A percentile compares a stretch with the other conserved stretches of the same genome.
These are phyloP conservation scores for Aspergillus transmontanensis DNA, from an alignment of 2,329 filamentous ascomycete genomes.

Conservation along the genomic window DNA sequence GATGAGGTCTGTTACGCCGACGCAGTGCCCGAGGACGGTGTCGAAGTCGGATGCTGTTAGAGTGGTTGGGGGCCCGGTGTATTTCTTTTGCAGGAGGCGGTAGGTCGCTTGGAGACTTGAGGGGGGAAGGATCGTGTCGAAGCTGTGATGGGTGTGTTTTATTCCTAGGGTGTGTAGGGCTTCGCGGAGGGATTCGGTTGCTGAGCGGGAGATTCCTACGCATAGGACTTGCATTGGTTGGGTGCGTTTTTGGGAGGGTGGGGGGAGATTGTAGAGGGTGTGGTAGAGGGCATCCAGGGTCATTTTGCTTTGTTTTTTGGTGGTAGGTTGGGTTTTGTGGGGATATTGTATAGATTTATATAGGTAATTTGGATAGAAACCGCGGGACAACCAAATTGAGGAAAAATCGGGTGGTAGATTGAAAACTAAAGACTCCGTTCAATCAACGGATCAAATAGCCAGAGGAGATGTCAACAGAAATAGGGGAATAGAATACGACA, in stretches of 20 bases:
- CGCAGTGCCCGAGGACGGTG: constrained; percentile 30
- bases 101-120: constrained; percentile 6
- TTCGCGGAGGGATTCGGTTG: constrained; percentile 26
- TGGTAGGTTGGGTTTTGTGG: too few species aligned
- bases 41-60: constrained; percentile 31
- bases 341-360: background rate
- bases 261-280: constrained; percentile 11
- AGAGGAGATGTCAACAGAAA: background rate
- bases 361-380: too few species aligned
- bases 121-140: constrained; percentile 10
- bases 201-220: constrained; percentile 27
- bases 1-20: constrained; percentile 36
- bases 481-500: too few species aligned
- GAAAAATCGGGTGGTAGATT: background rate
- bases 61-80: background rate
- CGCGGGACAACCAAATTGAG: background rate
- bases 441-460: background rate
- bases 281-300: background rate
- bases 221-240: constrained; percentile 23
- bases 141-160: constrained; percentile 23
- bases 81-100: constrained; percentile 20
- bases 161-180: constrained; percentile 28
- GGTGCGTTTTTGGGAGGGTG: constrained; percentile 7
- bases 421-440: background rate
- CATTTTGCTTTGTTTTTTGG: background rate